phyloP scores from a whole-genome alignment of 345 rosid species.

The Moringa oleifera region DNA sequence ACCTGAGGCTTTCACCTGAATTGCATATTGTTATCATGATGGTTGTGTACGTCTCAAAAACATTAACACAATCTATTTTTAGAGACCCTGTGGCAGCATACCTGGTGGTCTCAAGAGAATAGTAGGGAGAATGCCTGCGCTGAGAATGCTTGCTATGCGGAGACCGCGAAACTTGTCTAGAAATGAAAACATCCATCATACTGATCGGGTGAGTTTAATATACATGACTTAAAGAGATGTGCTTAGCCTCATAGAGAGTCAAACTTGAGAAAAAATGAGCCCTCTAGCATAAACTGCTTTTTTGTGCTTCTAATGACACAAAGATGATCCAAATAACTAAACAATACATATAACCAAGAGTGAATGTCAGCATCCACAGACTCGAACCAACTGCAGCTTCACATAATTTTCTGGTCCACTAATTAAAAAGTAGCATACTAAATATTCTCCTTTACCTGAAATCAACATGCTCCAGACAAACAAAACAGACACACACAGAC shows the following conservation, averaged over 20 bases:
- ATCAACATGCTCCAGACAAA: no score
- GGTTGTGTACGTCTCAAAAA: slow-evolving; percentile 32
- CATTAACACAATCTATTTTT: slow-evolving; percentile 34
- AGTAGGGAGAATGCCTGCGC: slow-evolving; percentile 93
- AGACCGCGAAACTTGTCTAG: slow-evolving; percentile 97
- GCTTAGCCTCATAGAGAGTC: slow-evolving; percentile 28
- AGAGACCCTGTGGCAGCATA: slow-evolving; percentile 32
- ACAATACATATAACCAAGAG: slow-evolving; percentile 7
- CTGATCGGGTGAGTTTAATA: slow-evolving; percentile 53
- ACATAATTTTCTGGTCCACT: neutral
- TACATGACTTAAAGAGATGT: slow-evolving; percentile 27
- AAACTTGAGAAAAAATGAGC: slow-evolving; percentile 19
- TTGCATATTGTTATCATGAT: slow-evolving; percentile 16
- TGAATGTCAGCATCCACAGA: neutral
- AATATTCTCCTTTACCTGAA: neutral
- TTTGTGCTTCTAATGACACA: slow-evolving; percentile 14
- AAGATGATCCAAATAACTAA: neutral
- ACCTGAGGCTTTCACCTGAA: slow-evolving; percentile 55
- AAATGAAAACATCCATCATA: slow-evolving; percentile 88
- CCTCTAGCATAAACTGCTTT: slow-evolving; percentile 10
- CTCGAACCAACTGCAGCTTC: neutral
- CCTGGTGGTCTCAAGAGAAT: slow-evolving; percentile 91
- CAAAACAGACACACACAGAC: no score
- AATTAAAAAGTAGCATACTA: no score
- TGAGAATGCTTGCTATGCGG: slow-evolving; percentile 99